These are phyloP conservation scores for Populus tremula DNA, from an alignment of 345 rosid species.

Conservation along the genomic window DNA sequence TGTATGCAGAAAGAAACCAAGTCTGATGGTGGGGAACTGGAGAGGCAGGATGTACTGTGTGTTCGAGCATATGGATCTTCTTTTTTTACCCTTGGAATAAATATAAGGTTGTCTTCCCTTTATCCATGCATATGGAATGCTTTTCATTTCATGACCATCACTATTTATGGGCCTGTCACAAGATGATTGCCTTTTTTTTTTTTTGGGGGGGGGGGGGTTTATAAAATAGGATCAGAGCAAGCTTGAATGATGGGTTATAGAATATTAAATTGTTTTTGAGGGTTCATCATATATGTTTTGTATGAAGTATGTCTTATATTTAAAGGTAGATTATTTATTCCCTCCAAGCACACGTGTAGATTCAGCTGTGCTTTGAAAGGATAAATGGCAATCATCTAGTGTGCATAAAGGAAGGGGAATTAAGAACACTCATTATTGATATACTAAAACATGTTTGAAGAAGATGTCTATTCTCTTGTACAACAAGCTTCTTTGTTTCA, in stretches of 20 bases:
- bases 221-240: neutral
- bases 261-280: no score
- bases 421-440: neutral
- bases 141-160: neutral
- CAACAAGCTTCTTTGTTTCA: neutral
- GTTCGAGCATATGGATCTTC: conserved; percentile 93
- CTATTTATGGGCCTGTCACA: neutral
- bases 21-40: conserved; percentile 36
- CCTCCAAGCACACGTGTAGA: no score
- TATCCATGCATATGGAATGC: neutral
- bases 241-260: neutral
- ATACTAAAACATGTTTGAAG: neutral
- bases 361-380: neutral
- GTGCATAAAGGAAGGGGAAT: neutral
- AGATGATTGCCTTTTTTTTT: no score
- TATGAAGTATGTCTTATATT: no score
- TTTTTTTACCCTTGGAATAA: conserved; percentile 82
- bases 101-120: conserved; percentile 58
- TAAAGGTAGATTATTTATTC: no score
- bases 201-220: no score
- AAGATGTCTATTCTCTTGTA: neutral
- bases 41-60: conserved; percentile 67
- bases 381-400: neutral
- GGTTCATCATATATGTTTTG: no score
- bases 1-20: conserved; percentile 52